These are phyloP conservation scores for Globisporangium camurandrum DNA, from an alignment of 352 stramenopile genomes.

Conservation along the genomic window DNA sequence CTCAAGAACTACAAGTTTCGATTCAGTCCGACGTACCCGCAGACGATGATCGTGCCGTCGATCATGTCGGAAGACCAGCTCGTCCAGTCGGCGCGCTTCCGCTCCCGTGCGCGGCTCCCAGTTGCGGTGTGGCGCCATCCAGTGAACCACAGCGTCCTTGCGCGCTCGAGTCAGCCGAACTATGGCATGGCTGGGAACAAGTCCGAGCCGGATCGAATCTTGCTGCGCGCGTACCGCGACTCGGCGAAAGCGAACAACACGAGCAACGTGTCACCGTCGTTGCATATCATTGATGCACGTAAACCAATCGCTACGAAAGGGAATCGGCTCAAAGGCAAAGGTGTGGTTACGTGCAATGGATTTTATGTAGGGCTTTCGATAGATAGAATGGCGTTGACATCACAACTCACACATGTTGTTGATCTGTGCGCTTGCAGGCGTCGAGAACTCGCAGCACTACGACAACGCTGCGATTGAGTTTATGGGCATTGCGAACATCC, in stretches of 20 bases:
- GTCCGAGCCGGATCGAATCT: constrained; percentile 87
- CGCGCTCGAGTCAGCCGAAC: constrained; percentile 92
- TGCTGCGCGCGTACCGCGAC: constrained; percentile 84
- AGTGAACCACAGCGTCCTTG: constrained; percentile 91
- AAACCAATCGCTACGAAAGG: constrained; percentile 78
- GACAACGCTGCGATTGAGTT: constrained; percentile 45
- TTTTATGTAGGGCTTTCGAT: no score
- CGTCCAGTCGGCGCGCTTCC: constrained; percentile 85
- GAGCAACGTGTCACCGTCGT: constrained; percentile 50
- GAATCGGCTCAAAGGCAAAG: constrained; percentile 81
- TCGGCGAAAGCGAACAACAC: constrained; percentile 71
- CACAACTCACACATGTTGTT: not conserved
- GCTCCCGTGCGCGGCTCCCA: constrained; percentile 88
- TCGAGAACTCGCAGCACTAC: constrained; percentile 97
- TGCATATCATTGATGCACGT: constrained; percentile 83
- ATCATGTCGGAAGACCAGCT: constrained; percentile 91
- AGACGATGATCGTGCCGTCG: constrained; percentile 91
- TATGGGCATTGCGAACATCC: constrained; percentile 98
- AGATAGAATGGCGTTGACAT: not conserved
- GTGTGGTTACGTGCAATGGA: constrained; percentile 15
- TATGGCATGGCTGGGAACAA: constrained; percentile 95
- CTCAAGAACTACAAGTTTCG: constrained; percentile 88
- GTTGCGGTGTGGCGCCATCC: constrained; percentile 91
- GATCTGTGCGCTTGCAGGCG: constrained; percentile 35
- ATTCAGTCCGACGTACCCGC: constrained; percentile 30